Evolutionary conservation across 108 stramenopile genomes (phyloP).

Genomic region (Cyclotella choctawhatcheeana): DNA sequence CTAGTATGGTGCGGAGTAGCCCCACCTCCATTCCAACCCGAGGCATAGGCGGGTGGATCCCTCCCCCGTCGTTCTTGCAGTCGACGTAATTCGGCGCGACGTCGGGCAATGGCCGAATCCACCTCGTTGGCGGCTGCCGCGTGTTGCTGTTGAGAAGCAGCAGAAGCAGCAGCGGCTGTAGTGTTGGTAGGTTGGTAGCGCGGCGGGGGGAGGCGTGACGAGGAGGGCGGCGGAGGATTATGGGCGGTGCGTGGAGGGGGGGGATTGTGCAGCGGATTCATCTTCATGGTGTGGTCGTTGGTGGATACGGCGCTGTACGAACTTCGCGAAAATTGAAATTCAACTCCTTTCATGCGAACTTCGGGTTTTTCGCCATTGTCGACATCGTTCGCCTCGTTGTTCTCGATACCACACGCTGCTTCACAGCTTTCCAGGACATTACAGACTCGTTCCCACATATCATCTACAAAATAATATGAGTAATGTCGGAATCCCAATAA

Average conservation of each 20-base stretch:
- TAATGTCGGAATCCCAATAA: conserved; percentile 92
- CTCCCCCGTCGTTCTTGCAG: too few species aligned
- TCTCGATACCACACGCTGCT: not conserved
- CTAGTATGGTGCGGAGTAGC: too few species aligned
- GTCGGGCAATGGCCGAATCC: conserved; percentile 62
- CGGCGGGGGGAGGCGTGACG: not conserved
- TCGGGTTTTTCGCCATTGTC: not conserved
- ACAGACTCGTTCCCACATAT: not conserved
- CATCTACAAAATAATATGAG: conserved; percentile 32
- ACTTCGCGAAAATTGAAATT: not conserved
- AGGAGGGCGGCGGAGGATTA: conserved; percentile 2
- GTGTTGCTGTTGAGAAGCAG: not conserved
- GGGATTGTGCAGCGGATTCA: conserved; percentile 11
- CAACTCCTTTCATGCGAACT: not conserved
- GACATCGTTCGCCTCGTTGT: not conserved
- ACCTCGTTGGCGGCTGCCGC: conserved; percentile 20
- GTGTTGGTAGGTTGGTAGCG: conserved; percentile 4
- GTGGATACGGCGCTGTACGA: not conserved
- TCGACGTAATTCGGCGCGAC: conserved; percentile 63
- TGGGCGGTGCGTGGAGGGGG: not conserved
- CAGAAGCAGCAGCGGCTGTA: too few species aligned
- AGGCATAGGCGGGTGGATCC: too few species aligned
- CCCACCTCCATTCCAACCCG: too few species aligned
- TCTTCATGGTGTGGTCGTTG: not conserved
- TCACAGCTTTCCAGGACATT: not conserved